phyloP scores from a whole-genome alignment of 345 rosid species.

The Pistacia integerrima region DNA sequence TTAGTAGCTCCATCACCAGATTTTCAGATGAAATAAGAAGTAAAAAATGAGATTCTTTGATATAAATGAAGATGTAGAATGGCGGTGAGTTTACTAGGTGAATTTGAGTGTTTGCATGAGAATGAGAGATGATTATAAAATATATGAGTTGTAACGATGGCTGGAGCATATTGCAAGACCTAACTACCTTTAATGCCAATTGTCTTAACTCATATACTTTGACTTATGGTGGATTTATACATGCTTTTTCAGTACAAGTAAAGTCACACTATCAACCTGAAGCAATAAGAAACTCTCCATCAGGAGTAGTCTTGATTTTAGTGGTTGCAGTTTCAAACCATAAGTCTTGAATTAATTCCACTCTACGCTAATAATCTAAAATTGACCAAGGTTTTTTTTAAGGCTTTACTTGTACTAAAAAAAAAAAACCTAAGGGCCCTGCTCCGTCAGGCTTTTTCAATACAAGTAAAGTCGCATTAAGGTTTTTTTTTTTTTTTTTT shows the following conservation, averaged over 20 bases:
- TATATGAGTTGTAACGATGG: constrained; percentile 33
- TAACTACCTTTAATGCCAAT: constrained; percentile 61
- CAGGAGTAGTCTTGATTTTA: constrained; percentile 76
- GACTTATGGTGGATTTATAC: constrained; percentile 87
- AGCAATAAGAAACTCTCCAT: constrained; percentile 79
- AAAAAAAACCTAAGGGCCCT: no score
- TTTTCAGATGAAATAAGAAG: no score
- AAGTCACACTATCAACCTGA: constrained; percentile 54
- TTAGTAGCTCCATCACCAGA: constrained; percentile 52
- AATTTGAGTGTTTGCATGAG: constrained; percentile 68
- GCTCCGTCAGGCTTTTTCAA: no score
- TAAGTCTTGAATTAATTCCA: constrained; percentile 76
- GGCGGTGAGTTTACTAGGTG: constrained; percentile 57
- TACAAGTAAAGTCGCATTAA: no score
- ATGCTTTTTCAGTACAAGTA: constrained; percentile 34
- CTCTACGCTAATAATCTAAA: constrained; percentile 44
- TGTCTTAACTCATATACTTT: constrained; percentile 85
- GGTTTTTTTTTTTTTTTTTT: no score
- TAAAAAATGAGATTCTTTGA: neutral
- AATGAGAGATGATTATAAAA: neutral
- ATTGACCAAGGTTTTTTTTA: neutral
- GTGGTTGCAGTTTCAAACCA: constrained; percentile 81
- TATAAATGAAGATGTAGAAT: neutral
- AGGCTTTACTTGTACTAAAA: no score
- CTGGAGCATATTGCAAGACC: constrained; percentile 83